phyloP scores from a whole-genome alignment of 164 flowering plant species.

The Annona cherimola region DNA sequence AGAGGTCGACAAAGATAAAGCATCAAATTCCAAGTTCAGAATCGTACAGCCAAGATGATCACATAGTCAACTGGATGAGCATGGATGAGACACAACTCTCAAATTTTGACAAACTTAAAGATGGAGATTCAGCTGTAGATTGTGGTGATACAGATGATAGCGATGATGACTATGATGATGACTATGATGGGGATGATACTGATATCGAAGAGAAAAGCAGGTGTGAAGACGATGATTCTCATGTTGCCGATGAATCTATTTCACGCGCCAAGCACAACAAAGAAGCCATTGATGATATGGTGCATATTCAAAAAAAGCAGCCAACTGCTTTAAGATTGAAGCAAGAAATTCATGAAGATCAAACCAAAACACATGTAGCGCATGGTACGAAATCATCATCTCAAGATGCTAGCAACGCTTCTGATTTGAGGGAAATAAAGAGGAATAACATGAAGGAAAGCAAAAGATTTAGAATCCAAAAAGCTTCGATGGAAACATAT shows the following conservation, averaged over 20 bases:
- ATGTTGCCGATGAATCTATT: conserved; percentile 12
- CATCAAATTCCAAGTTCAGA: conserved; percentile 6
- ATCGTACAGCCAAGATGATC: conserved; percentile 9
- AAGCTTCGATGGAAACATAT: conserved; percentile 11
- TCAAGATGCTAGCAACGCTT: background rate
- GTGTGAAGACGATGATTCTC: conserved; percentile 12
- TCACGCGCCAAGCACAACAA: conserved; percentile 6
- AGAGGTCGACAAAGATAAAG: conserved; percentile 11
- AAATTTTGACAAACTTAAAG: conserved; percentile 30
- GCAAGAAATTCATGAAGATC: conserved; percentile 15
- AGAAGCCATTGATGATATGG: conserved; percentile 5
- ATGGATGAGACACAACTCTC: conserved; percentile 36
- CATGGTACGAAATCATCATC: conserved; percentile 2
- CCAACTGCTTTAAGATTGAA: conserved; percentile 3
- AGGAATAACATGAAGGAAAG: conserved; percentile 14
- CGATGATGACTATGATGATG: conserved; percentile 25
- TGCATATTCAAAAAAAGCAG: conserved; percentile 5
- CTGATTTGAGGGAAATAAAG: conserved; percentile 10
- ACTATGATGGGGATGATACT: conserved; percentile 22
- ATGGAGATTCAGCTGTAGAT: conserved; percentile 23
- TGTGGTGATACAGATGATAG: conserved; percentile 36
- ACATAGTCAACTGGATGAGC: conserved; percentile 51
- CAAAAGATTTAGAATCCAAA: conserved; percentile 11
- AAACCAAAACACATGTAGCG: conserved; percentile 2
- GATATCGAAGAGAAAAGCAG: conserved; percentile 15